These are phyloP conservation scores for Inga laurina DNA, from an alignment of 306 rosid genomes.

Conservation along the genomic window DNA sequence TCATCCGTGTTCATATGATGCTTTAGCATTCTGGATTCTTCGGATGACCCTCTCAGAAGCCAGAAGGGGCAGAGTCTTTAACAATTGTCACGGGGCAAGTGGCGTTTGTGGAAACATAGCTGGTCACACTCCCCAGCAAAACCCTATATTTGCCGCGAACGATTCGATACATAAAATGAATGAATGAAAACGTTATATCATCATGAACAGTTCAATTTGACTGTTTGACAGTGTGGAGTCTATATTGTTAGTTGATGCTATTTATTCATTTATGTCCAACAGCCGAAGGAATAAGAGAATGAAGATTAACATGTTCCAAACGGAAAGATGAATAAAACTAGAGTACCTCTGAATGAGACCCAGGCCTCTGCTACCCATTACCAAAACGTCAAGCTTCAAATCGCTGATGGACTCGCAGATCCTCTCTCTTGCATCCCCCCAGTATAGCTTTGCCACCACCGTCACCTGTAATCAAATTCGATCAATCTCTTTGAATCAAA, in stretches of 20 bases:
- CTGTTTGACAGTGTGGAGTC: background rate
- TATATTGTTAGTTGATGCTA: background rate
- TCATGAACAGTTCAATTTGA: constrained; percentile 2
- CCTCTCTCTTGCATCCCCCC: constrained; percentile 65
- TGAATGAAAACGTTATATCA: background rate
- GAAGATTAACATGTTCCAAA: background rate
- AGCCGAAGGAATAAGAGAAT: background rate
- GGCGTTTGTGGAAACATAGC: constrained; percentile 48
- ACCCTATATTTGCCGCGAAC: constrained; percentile 42
- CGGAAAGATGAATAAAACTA: background rate
- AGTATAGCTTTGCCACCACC: constrained; percentile 50
- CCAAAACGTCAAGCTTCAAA: constrained; percentile 52
- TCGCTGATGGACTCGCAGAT: constrained; percentile 39
- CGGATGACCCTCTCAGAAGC: background rate
- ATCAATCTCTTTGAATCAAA: constrained; percentile 5
- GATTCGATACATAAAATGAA: background rate
- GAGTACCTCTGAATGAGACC: constrained; percentile 53
- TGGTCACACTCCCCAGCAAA: constrained; percentile 60
- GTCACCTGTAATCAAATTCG: constrained; percentile 37
- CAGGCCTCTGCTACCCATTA: constrained; percentile 64
- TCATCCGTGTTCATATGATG: no score
- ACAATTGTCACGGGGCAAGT: constrained; percentile 52
- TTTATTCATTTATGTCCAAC: background rate
- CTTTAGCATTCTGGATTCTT: background rate
- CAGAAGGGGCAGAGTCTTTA: constrained; percentile 36